Evolutionary conservation across 2,329 filamentous ascomycete species (phyloP), one percentile per base, ranked within the genome.

Genomic region (Colletotrichum navitas): DNA sequence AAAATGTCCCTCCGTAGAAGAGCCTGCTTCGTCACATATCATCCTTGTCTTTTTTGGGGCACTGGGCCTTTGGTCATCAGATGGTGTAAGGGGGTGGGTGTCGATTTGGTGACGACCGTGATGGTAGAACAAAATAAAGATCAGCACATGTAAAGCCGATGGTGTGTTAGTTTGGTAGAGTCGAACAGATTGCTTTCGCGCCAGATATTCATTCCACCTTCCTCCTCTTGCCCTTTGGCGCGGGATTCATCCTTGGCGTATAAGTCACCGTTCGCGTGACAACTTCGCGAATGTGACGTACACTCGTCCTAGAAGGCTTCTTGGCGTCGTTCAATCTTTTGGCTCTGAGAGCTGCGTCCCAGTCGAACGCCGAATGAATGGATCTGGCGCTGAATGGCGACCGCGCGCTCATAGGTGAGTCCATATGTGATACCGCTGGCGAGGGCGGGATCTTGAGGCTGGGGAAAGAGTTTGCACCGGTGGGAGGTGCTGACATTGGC

Each of bases 181-280:
- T 47, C 18, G 26, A 54, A 24, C 52, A 29, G 56, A 58, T 71
- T 41, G 67, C 18, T 62, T 61, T 26, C 36, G 49, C 26, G n/a
- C 29, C 49, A n/a, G 55, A 32, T 3, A 43, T 36, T 72, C 77
- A 85, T 74, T 87, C 85, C 60, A 86, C 81, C 85, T 94, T 97
- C 84, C 95, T 92, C 84, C 94, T 90, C 88, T 98, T 98, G 74
- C 95, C 95, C 81, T 95, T 95, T 10, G 94, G 95, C 47, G 95
- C 94, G 32, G 95, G 93, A 75, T 94, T 93, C 84, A 98, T 93
- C 75, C 91, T 87, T 73, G 90, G 92, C 80, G 93, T 97, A 82
- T 97, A 97, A 51, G 94, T 97, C 71, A 97, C 93, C 21, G 94
- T 98, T 76, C 94, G 89, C n/a, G 95, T 98, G 64, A 98, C 93